phyloP scores from a whole-genome alignment of 2,329 filamentous ascomycete genomes.

The Exophiala bonariae region DNA sequence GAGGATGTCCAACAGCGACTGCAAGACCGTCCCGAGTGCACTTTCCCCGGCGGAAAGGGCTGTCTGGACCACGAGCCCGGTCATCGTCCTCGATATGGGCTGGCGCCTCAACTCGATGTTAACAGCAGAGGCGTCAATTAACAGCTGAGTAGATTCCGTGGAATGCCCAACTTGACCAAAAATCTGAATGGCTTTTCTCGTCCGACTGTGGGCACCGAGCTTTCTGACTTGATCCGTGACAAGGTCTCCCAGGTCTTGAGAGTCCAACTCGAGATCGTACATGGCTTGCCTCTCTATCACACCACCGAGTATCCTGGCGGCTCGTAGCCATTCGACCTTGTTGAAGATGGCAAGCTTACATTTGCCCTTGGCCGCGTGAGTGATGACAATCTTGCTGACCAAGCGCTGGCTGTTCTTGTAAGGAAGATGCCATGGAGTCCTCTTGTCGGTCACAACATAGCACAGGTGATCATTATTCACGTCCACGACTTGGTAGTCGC shows the following conservation, averaged over 20 bases:
- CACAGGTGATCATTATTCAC: conserved; percentile 74
- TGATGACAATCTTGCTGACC: conserved; percentile 89
- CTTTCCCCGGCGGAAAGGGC: conserved; percentile 73
- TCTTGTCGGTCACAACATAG: conserved; percentile 66
- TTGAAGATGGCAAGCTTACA: conserved; percentile 89
- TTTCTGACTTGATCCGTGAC: conserved; percentile 49
- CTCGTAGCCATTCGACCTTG: conserved; percentile 80
- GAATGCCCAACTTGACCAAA: conserved; percentile 50
- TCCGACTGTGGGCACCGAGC: conserved; percentile 46
- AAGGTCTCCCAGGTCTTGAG: conserved; percentile 51
- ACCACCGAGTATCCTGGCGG: conserved; percentile 46
- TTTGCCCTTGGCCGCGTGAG: conserved; percentile 85
- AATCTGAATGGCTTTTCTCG: conserved; percentile 49
- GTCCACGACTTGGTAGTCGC: conserved; percentile 85
- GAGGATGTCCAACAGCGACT: conserved; percentile 70
- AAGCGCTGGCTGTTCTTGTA: conserved; percentile 76
- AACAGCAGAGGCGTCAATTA: conserved; percentile 43
- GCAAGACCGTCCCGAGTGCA: conserved; percentile 71
- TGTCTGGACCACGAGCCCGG: conserved; percentile 71
- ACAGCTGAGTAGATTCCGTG: conserved; percentile 49
- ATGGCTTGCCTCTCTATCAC: conserved; percentile 66
- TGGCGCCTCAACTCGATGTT: conserved; percentile 52
- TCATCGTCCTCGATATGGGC: conserved; percentile 53
- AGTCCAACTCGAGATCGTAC: conserved; percentile 60
- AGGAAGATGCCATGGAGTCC: conserved; percentile 79